Evolutionary conservation across 2,329 filamentous ascomycete species (phyloP).

Genomic region (Blumeriella jaapii): DNA sequence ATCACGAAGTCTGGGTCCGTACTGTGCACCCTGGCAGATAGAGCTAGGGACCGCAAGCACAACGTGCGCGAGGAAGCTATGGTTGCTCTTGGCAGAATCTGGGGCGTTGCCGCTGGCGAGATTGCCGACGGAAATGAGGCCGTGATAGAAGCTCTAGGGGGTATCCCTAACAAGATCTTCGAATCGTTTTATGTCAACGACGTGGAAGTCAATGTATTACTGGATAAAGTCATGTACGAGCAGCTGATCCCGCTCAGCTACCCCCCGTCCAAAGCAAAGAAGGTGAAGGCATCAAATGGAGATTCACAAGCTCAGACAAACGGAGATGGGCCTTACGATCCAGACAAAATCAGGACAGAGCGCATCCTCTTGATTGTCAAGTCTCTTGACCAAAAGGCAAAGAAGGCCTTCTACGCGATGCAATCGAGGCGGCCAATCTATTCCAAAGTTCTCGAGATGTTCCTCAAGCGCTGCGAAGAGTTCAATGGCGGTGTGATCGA

Average conservation of each 20-base stretch:
- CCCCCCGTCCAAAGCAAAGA: constrained; percentile 56
- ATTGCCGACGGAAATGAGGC: constrained; percentile 72
- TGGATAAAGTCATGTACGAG: constrained; percentile 80
- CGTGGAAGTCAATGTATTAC: constrained; percentile 67
- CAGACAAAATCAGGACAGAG: constrained; percentile 70
- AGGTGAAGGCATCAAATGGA: constrained; percentile 49
- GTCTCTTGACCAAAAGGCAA: constrained; percentile 65
- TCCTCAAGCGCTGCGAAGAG: constrained; percentile 73
- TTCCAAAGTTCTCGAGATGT: constrained; percentile 61
- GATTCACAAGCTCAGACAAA: constrained; percentile 39
- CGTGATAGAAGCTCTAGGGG: constrained; percentile 62
- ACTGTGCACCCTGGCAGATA: constrained; percentile 70
- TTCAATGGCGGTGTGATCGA: constrained; percentile 82
- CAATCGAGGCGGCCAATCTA: constrained; percentile 68
- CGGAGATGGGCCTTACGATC: constrained; percentile 40
- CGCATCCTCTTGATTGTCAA: constrained; percentile 73
- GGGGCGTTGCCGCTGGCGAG: constrained; percentile 86
- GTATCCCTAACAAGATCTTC: constrained; percentile 75
- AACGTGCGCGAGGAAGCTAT: constrained; percentile 79
- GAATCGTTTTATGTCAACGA: constrained; percentile 88
- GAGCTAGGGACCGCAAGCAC: constrained; percentile 76
- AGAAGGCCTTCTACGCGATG: constrained; percentile 79
- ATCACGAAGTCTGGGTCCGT: constrained; percentile 68
- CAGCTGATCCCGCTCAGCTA: constrained; percentile 82
- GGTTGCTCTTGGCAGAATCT: constrained; percentile 71